phyloP scores from a whole-genome alignment of 2,329 filamentous ascomycete species.

The Paecilomyces formosus region DNA sequence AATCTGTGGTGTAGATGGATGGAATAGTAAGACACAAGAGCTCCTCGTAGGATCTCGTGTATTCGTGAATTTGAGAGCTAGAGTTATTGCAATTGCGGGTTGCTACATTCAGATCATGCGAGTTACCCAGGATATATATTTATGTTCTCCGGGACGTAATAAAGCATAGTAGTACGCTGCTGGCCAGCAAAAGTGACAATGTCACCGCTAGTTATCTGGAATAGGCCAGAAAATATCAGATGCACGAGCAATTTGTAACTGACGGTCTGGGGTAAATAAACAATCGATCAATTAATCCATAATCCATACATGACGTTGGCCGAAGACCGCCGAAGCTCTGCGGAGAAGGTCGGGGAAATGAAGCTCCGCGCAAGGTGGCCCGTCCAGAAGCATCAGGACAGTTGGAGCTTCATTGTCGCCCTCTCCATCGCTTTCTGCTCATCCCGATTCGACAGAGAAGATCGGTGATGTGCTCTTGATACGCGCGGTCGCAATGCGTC shows the following conservation, averaged over 20 bases:
- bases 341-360: conserved; percentile 21
- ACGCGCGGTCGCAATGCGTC: conserved; percentile 25
- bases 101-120: too few species aligned
- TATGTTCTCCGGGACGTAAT: too few species aligned
- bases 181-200: too few species aligned
- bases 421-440: not conserved
- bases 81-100: not conserved
- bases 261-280: too few species aligned
- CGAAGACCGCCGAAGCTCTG: not conserved
- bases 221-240: too few species aligned
- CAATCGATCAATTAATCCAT: too few species aligned
- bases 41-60: not conserved
- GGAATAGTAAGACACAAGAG: not conserved
- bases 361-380: conserved; percentile 33
- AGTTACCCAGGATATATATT: too few species aligned
- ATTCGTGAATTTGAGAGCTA: not conserved
- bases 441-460: not conserved
- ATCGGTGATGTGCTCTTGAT: conserved; percentile 5
- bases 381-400: conserved; percentile 3
- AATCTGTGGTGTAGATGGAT: not conserved
- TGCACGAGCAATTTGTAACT: too few species aligned
- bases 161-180: too few species aligned
- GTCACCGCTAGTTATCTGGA: not conserved
- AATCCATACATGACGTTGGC: not conserved
- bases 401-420: conserved; percentile 3